Evolutionary conservation across 257 asterid species (phyloP).

Genomic region (Solanum ossicruentum): DNA sequence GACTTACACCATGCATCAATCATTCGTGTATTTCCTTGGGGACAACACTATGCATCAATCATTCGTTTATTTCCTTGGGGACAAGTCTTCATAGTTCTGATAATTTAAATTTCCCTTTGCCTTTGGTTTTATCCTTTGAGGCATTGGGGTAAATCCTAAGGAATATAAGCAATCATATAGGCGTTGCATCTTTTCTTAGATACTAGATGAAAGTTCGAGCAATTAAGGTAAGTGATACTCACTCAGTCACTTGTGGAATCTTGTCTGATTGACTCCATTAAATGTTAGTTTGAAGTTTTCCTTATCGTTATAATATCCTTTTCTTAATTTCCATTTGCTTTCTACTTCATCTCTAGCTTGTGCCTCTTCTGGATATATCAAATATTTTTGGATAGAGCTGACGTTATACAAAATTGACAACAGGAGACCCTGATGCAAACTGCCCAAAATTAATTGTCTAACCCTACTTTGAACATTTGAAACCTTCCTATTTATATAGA

Average conservation of each 20-base stretch:
- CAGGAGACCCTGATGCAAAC: background rate
- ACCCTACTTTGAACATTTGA: background rate
- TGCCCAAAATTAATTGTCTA: background rate
- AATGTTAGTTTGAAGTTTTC: background rate
- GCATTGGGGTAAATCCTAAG: too few species aligned
- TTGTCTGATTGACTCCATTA: background rate
- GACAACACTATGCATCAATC: background rate
- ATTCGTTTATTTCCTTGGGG: background rate
- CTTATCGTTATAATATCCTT: background rate
- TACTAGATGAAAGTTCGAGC: background rate
- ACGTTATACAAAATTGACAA: background rate
- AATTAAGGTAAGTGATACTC: background rate
- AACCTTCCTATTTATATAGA: background rate
- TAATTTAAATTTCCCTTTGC: background rate
- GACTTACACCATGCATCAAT: background rate
- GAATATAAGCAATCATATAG: background rate
- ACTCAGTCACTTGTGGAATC: background rate
- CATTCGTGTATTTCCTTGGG: background rate
- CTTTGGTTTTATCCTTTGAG: background rate
- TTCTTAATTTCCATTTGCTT: background rate
- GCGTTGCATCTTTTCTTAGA: background rate
- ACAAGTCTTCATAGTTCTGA: background rate
- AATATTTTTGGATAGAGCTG: background rate
- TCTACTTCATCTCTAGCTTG: background rate
- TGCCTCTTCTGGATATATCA: background rate